A percentile compares a stretch with the other conserved stretches of the same genome.
Conservation (phyloP, 805 yeast species). For the Candida taoyuanica region DNA sequence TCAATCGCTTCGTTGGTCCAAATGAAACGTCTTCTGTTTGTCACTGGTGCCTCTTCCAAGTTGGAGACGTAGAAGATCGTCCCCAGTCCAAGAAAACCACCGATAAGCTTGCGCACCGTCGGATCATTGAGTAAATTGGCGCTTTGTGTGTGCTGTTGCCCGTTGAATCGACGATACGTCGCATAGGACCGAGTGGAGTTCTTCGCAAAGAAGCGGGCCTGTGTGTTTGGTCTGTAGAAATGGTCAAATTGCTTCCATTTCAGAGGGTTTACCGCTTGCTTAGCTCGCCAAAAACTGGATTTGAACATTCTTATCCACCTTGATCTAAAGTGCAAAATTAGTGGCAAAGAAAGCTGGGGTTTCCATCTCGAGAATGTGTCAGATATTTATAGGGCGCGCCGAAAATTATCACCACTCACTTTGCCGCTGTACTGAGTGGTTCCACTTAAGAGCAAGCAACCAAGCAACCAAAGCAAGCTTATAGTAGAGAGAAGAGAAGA, state of each 20-base stretch:
- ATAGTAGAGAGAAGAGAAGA: background rate
- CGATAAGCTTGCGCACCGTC: slow-evolving; percentile 28
- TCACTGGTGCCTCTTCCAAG: slow-evolving; percentile 76
- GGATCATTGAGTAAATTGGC: slow-evolving; percentile 24
- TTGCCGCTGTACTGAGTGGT: too few relatives aligned
- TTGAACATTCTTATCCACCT: slow-evolving; percentile 4
- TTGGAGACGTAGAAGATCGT: slow-evolving; percentile 43
- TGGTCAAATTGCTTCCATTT: slow-evolving; percentile 4
- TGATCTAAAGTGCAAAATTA: too few relatives aligned
- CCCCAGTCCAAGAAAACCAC: slow-evolving; percentile 31
- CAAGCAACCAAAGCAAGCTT: too few relatives aligned
- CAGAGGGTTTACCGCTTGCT: background rate
- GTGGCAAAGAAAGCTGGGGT: too few relatives aligned
- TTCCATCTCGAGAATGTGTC: too few relatives aligned
- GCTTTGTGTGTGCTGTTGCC: slow-evolving; percentile 18
- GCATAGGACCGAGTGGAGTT: slow-evolving; percentile 27
- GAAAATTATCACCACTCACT: background rate
- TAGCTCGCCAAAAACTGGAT: background rate
- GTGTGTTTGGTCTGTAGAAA: slow-evolving; percentile 10
- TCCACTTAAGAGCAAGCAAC: too few relatives aligned
- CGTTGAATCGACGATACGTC: slow-evolving; percentile 36
- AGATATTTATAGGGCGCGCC: background rate
- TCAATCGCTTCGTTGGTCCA: slow-evolving; percentile 69
- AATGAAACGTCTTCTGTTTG: slow-evolving; percentile 66
- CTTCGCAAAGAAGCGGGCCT: slow-evolving; percentile 6